Conservation (phyloP, 2,329 filamentous ascomycete genomes). For the Sporothrix euskadiensis region DNA sequence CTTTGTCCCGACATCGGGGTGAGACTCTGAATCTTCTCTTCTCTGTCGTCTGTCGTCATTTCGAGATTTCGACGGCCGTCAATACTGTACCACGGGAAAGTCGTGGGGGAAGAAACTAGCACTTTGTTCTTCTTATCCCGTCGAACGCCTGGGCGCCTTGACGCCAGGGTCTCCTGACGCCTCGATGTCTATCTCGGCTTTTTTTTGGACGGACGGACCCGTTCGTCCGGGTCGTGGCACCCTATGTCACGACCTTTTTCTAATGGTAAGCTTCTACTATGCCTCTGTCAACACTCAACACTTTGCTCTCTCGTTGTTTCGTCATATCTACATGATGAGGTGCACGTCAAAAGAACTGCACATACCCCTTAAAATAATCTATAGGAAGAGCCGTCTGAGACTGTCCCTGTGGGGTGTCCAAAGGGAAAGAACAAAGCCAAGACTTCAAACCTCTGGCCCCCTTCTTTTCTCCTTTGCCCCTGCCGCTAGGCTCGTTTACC, state of each 20-base stretch:
- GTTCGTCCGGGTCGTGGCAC: not conserved
- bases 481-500: not conserved
- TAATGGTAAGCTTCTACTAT: not conserved
- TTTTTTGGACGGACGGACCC: not conserved
- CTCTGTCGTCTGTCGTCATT: not conserved
- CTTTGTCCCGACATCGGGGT: not conserved
- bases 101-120: not conserved
- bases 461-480: constrained; percentile 12
- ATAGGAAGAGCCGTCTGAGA: constrained; percentile 50
- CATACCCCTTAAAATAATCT: constrained; percentile 38
- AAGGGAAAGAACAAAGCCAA: not conserved
- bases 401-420: constrained; percentile 33
- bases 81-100: too few species aligned
- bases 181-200: not conserved
- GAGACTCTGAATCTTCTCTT: not conserved
- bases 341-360: constrained; percentile 35
- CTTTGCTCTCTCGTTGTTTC: not conserved
- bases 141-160: not conserved
- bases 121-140: not conserved
- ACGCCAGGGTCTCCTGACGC: not conserved
- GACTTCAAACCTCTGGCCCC: not conserved
- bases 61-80: not conserved
- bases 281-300: not conserved
- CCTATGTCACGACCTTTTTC: not conserved
- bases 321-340: constrained; percentile 41